These are phyloP conservation scores for Kokia cookei DNA, from an alignment of 441 rosid species.

Conservation along the genomic window DNA sequence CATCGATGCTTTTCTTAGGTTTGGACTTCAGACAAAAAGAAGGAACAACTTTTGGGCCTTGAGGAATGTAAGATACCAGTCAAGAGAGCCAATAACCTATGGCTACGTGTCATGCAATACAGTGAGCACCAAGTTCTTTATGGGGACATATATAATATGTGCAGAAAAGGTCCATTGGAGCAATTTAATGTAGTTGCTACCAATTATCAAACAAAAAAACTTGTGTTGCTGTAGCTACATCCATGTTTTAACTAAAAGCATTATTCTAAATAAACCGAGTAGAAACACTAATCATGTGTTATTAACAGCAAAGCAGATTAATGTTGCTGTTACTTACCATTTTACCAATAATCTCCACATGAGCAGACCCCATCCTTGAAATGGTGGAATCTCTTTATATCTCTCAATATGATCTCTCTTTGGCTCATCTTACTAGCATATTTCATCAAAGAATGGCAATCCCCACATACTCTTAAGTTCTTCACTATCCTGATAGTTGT, in stretches of 20 bases:
- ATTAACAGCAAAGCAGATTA: background rate
- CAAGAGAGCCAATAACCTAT: background rate
- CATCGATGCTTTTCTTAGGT: background rate
- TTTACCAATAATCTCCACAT: conserved; percentile 61
- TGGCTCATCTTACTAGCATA: conserved; percentile 35
- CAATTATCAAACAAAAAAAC: background rate
- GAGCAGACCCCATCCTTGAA: conserved; percentile 63
- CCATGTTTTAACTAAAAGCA: background rate
- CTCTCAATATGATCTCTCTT: conserved; percentile 54
- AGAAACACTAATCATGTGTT: background rate
- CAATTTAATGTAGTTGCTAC: background rate
- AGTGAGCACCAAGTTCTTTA: background rate
- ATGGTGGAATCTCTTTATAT: conserved; percentile 59
- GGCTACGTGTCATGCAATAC: background rate
- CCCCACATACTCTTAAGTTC: conserved; percentile 55
- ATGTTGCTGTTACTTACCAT: conserved; percentile 1
- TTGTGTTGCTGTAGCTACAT: background rate
- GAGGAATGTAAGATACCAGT: background rate
- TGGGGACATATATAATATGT: background rate
- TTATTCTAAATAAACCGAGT: background rate
- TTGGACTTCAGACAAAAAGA: background rate
- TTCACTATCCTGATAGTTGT: conserved; percentile 43
- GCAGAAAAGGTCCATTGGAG: background rate
- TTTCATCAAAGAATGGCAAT: conserved; percentile 65
- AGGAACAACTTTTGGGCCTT: background rate